Evolutionary conservation across 768 basidiomycete species (phyloP).

Genomic region (Erythrobasidium yunnanense): DNA sequence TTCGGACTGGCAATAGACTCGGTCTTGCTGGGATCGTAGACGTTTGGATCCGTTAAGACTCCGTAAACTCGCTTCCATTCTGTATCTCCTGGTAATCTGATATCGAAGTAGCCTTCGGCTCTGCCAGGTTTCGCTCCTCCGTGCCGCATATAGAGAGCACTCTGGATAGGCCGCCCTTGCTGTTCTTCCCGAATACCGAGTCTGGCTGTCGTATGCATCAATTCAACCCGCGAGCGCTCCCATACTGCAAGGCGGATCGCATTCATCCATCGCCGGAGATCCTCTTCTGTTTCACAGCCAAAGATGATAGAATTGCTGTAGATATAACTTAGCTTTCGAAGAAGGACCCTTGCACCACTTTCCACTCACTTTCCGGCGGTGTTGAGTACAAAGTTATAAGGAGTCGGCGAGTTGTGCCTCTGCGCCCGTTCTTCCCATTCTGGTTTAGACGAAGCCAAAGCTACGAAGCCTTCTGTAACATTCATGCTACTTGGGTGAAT

Average conservation of each 20-base stretch:
- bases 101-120: slow-evolving; percentile 73
- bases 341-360: not conserved
- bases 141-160: not conserved
- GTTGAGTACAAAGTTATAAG: slow-evolving; percentile 19
- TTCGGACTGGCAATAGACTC: slow-evolving; percentile 58
- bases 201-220: slow-evolving; percentile 73
- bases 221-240: slow-evolving; percentile 48
- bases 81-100: slow-evolving; percentile 88
- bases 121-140: slow-evolving; percentile 53
- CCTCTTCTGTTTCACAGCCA: not conserved
- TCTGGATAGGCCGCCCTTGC: not conserved
- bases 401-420: not conserved
- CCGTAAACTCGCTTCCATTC: slow-evolving; percentile 93
- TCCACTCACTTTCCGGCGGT: slow-evolving; percentile 19
- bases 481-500: slow-evolving; percentile 21
- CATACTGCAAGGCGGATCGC: slow-evolving; percentile 80
- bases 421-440: not conserved
- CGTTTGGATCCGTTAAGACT: slow-evolving; percentile 49
- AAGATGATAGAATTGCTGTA: slow-evolving; percentile 18
- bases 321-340: not conserved
- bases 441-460: not conserved
- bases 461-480: slow-evolving; percentile 7
- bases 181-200: slow-evolving; percentile 55
- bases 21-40: slow-evolving; percentile 66
- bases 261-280: slow-evolving; percentile 56